These are phyloP conservation scores for Alternaria triticimaculans DNA, from an alignment of 2,329 filamentous ascomycete genomes.

Conservation along the genomic window DNA sequence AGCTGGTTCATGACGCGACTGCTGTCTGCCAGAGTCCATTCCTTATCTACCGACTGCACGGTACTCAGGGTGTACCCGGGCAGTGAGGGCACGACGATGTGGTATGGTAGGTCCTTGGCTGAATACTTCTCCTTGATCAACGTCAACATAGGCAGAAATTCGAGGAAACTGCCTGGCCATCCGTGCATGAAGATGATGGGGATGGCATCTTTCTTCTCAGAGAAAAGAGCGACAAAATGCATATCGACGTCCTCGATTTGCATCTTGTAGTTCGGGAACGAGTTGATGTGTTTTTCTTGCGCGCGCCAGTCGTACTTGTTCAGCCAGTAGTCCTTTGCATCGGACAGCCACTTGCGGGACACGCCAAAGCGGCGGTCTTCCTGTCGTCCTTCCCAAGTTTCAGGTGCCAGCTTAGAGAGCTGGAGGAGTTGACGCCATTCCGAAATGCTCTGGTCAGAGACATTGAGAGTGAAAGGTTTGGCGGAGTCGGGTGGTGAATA, in stretches of 20 bases:
- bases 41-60: slow-evolving; percentile 53
- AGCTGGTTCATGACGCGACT: slow-evolving; percentile 59
- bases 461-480: slow-evolving; percentile 41
- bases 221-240: slow-evolving; percentile 65
- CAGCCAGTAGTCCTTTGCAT: slow-evolving; percentile 48
- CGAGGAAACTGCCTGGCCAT: slow-evolving; percentile 63
- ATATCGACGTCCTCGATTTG: slow-evolving; percentile 54
- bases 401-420: slow-evolving; percentile 42
- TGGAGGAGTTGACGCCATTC: slow-evolving; percentile 47
- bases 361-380: slow-evolving; percentile 39
- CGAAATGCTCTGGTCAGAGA: slow-evolving; percentile 42
- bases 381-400: slow-evolving; percentile 38
- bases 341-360: slow-evolving; percentile 42
- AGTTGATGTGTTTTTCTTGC: slow-evolving; percentile 56
- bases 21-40: slow-evolving; percentile 52
- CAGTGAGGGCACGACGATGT: slow-evolving; percentile 64
- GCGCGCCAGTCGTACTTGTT: slow-evolving; percentile 48
- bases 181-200: slow-evolving; percentile 64
- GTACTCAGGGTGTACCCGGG: slow-evolving; percentile 63
- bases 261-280: slow-evolving; percentile 60
- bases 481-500: slow-evolving; percentile 42
- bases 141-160: slow-evolving; percentile 62
- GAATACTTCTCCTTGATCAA: slow-evolving; percentile 58
- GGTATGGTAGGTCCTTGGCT: slow-evolving; percentile 60
- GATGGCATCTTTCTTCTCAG: slow-evolving; percentile 58